Percentiles rank a stretch among this genome's conserved stretches.
phyloP scores from a whole-genome alignment of 2,329 filamentous ascomycete genomes.

The Trichoderma brevicompactum region DNA sequence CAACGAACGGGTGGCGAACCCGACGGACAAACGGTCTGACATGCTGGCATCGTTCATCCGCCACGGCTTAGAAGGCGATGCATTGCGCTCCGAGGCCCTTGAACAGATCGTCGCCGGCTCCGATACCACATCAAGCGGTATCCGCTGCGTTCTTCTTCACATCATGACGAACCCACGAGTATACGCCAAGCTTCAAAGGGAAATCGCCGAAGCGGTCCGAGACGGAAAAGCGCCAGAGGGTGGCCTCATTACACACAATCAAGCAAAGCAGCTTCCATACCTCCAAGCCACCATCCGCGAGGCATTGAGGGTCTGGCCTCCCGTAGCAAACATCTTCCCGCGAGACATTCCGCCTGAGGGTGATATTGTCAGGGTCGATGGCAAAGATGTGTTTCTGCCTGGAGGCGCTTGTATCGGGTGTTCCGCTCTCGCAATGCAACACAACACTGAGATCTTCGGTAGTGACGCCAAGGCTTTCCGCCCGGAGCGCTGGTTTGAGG shows the following conservation, averaged over 20 bases:
- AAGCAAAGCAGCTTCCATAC: slow-evolving; percentile 48
- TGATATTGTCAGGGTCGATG: slow-evolving; percentile 38
- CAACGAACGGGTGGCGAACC: slow-evolving; percentile 30
- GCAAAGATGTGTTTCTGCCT: slow-evolving; percentile 47
- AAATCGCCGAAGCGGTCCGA: slow-evolving; percentile 54
- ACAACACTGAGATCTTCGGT: slow-evolving; percentile 41
- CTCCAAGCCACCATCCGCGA: slow-evolving; percentile 54
- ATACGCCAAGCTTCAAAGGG: slow-evolving; percentile 51
- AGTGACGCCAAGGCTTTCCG: slow-evolving; percentile 41
- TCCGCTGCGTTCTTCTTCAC: slow-evolving; percentile 55
- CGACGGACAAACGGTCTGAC: slow-evolving; percentile 40
- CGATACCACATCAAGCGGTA: slow-evolving; percentile 51
- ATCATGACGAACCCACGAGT: slow-evolving; percentile 55
- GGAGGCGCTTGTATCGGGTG: slow-evolving; percentile 40
- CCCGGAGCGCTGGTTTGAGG: slow-evolving; percentile 47
- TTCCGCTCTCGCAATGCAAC: slow-evolving; percentile 41
- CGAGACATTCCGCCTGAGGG: slow-evolving; percentile 35
- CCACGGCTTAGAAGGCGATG: slow-evolving; percentile 43
- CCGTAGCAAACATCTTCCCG: slow-evolving; percentile 37
- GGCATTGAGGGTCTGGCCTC: slow-evolving; percentile 40
- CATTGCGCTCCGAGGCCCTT: slow-evolving; percentile 41
- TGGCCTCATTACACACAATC: slow-evolving; percentile 45
- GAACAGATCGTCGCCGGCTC: slow-evolving; percentile 53
- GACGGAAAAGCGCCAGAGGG: slow-evolving; percentile 44
- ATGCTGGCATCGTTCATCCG: slow-evolving; percentile 51